Percentiles rank a stretch among this genome's conserved stretches.
These are phyloP conservation scores for Cryptococcus sp. DNA, from an alignment of 1,284 basidiomycete species.

Conservation along the genomic window DNA sequence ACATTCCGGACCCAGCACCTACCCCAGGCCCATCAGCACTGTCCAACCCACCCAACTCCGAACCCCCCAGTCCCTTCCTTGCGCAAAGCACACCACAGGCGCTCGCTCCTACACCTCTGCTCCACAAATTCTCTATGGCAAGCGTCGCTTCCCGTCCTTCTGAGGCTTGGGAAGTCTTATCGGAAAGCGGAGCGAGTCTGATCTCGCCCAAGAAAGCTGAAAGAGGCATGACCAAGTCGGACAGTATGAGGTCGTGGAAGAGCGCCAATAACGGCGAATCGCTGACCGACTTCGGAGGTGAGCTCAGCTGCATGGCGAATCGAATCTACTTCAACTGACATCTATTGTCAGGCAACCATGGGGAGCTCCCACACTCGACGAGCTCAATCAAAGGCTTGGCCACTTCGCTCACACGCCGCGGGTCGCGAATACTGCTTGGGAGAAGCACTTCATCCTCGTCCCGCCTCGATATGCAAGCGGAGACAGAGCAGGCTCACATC, in stretches of 20 bases:
- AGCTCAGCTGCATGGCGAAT: constrained; percentile 1
- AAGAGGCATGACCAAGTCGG: constrained; percentile 19
- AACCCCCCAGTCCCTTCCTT: constrained; percentile 11
- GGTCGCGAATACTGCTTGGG: constrained; percentile 18
- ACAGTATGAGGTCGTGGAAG: constrained; percentile 42
- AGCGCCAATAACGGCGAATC: constrained; percentile 42
- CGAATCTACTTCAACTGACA: neutral
- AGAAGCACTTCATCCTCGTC: constrained; percentile 15
- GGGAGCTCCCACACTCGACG: constrained; percentile 13
- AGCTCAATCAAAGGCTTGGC: constrained; percentile 27
- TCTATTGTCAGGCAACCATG: constrained; percentile 3
- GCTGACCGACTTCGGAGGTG: constrained; percentile 38
- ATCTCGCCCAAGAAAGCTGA: constrained; percentile 26
- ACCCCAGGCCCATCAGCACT: constrained; percentile 17
- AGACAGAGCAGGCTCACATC: neutral
- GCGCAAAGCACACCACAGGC: constrained; percentile 9
- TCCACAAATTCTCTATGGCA: constrained; percentile 11
- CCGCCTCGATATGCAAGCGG: constrained; percentile 1
- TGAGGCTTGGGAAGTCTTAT: constrained; percentile 45
- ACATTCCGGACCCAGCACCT: constrained; percentile 23
- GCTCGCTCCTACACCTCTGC: constrained; percentile 20
- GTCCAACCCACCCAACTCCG: constrained; percentile 7
- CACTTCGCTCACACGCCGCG: constrained; percentile 23
- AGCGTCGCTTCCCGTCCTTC: constrained; percentile 14
- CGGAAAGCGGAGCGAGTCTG: constrained; percentile 39